Evolutionary conservation across 192 early-diverging fungal genomes (phyloP).

Genomic region (Coemansia sp.): DNA sequence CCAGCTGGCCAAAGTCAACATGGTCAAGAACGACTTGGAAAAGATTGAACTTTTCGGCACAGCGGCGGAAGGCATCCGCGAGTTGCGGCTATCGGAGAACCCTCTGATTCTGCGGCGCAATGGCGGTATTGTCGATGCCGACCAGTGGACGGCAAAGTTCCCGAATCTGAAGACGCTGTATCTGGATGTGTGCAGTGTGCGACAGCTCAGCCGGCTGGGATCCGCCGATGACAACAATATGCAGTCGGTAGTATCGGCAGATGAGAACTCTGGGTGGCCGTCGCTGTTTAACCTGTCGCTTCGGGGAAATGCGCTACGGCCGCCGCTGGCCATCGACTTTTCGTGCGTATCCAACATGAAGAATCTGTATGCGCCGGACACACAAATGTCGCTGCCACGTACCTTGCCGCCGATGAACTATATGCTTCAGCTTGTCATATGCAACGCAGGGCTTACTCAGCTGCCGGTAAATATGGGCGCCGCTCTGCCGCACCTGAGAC

Average conservation of each 20-base stretch:
- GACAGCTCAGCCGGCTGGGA: slow-evolving; percentile 21
- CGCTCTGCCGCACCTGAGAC: slow-evolving; percentile 34
- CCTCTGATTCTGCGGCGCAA: slow-evolving; percentile 38
- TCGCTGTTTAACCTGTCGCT: slow-evolving; percentile 49
- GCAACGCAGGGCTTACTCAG: slow-evolving; percentile 33
- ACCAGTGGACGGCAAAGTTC: slow-evolving; percentile 38
- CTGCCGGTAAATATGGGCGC: slow-evolving; percentile 43
- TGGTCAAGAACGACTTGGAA: slow-evolving; percentile 49
- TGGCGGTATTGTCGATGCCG: slow-evolving; percentile 33
- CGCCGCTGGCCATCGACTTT: slow-evolving; percentile 37
- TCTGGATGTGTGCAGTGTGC: slow-evolving; percentile 44
- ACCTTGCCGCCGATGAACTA: slow-evolving; percentile 27
- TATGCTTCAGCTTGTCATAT: slow-evolving; percentile 41
- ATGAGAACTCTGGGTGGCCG: slow-evolving; percentile 15
- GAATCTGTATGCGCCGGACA: slow-evolving; percentile 53
- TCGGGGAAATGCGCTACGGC: slow-evolving; percentile 39
- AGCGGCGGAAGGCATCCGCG: slow-evolving; percentile 37
- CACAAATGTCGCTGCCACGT: slow-evolving; percentile 36
- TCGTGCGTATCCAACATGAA: slow-evolving; percentile 28
- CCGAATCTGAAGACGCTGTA: slow-evolving; percentile 46
- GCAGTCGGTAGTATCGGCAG: not conserved
- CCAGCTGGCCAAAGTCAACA: slow-evolving; percentile 32
- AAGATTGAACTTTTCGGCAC: slow-evolving; percentile 34
- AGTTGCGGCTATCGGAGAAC: slow-evolving; percentile 49
- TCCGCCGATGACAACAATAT: not conserved